Conservation (phyloP, 2,329 filamentous ascomycete genomes). For the Xylariomycetidae sp. region DNA sequence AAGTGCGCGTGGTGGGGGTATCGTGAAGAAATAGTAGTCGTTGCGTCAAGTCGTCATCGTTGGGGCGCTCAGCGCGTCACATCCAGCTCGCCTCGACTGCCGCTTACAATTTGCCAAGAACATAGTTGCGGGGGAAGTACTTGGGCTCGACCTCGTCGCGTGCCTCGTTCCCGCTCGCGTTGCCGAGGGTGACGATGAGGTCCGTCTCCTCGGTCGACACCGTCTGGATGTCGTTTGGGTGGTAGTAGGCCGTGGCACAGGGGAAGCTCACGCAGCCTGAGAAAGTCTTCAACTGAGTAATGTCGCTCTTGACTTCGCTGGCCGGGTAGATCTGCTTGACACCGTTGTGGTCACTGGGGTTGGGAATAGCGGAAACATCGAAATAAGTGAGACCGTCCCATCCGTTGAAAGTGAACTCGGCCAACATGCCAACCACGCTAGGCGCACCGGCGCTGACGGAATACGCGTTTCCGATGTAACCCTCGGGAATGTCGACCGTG, state of each 20-base stretch:
- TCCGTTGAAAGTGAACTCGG: slow-evolving; percentile 1
- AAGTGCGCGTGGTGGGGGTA: too few relatives aligned
- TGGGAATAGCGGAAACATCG: slow-evolving; percentile 40
- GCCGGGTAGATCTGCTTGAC: slow-evolving; percentile 47
- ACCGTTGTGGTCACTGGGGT: slow-evolving; percentile 28
- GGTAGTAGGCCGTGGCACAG: slow-evolving; percentile 49
- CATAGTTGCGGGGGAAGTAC: slow-evolving; percentile 24
- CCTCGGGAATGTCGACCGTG: slow-evolving; percentile 36
- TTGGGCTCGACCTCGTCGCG: slow-evolving; percentile 16
- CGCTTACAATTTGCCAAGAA: slow-evolving; percentile 28
- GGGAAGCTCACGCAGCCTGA: slow-evolving; percentile 48
- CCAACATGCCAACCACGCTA: slow-evolving; percentile 1
- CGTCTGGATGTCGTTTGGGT: slow-evolving; percentile 49
- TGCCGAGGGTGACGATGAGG: slow-evolving; percentile 46
- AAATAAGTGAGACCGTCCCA: slow-evolving; percentile 28
- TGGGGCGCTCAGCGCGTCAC: too few relatives aligned
- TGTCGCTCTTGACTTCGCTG: slow-evolving; percentile 14
- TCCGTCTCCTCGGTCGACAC: slow-evolving; percentile 42
- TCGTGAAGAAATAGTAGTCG: too few relatives aligned
- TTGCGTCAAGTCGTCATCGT: too few relatives aligned
- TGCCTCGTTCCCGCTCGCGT: slow-evolving; percentile 16
- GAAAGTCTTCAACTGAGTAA: slow-evolving; percentile 21
- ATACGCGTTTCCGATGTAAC: slow-evolving; percentile 47
- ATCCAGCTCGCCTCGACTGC: too few relatives aligned
- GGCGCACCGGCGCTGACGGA: slow-evolving; percentile 38